These are phyloP conservation scores for Nepenthes mirabilis DNA, from an alignment of 148 eudicot genomes.

Conservation along the genomic window DNA sequence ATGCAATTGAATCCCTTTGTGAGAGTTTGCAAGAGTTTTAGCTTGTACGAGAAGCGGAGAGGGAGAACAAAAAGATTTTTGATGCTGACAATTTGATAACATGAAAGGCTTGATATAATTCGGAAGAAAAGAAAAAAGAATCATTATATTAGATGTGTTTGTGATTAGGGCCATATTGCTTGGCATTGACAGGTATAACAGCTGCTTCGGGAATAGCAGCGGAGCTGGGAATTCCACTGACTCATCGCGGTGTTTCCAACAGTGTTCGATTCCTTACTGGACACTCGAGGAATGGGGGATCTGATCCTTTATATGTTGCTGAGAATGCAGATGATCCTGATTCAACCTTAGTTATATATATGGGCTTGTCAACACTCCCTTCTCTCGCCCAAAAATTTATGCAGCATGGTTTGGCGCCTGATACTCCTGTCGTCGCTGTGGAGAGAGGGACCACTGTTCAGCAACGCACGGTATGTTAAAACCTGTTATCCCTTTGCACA, in stretches of 20 bases:
- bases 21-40: not conserved
- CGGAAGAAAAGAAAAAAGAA: too few relatives aligned
- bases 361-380: slow-evolving; percentile 95
- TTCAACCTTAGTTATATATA: slow-evolving; percentile 84
- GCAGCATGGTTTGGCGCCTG: slow-evolving; percentile 60
- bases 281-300: slow-evolving; percentile 90
- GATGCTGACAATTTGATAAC: not conserved
- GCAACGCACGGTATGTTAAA: slow-evolving; percentile 58
- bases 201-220: slow-evolving; percentile 98
- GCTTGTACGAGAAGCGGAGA: too few relatives aligned
- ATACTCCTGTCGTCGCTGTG: slow-evolving; percentile 84
- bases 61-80: not conserved
- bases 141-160: not conserved
- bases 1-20: not conserved
- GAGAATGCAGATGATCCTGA: slow-evolving; percentile 93
- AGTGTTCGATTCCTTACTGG: slow-evolving; percentile 96
- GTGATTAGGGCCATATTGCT: not conserved
- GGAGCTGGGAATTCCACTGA: slow-evolving; percentile 86
- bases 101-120: too few relatives aligned
- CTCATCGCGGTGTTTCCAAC: slow-evolving; percentile 81
- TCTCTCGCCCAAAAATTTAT: slow-evolving; percentile 70
- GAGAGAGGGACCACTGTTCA: slow-evolving; percentile 96
- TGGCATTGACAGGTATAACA: slow-evolving; percentile 75
- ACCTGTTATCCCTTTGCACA: not conserved
- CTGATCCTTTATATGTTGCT: slow-evolving; percentile 79